Percentiles rank a stretch among this genome's conserved stretches.
Evolutionary conservation across 2,329 filamentous ascomycete genomes (phyloP).

Genomic region (Geoglossum cookeanum): DNA sequence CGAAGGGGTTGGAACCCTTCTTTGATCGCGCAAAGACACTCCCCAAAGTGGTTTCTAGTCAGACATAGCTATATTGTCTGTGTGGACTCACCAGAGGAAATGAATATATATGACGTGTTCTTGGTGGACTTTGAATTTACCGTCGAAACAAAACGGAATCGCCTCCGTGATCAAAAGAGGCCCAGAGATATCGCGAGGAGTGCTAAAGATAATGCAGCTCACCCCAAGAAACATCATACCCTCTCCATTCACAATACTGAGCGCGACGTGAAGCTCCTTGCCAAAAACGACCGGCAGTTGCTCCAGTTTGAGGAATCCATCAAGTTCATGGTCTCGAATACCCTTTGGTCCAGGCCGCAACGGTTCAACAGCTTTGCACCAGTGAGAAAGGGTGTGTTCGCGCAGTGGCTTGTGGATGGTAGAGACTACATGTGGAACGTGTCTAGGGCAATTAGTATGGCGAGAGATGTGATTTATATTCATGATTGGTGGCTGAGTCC

Average conservation of each 20-base stretch:
- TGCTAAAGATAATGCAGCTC: conserved; percentile 40
- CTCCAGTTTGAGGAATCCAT: conserved; percentile 91
- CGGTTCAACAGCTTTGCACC: conserved; percentile 90
- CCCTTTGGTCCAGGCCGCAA: conserved; percentile 65
- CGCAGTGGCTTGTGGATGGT: conserved; percentile 91
- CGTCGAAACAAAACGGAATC: conserved; percentile 49
- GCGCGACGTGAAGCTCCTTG: conserved; percentile 76
- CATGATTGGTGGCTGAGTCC: conserved; percentile 99
- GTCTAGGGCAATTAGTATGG: conserved; percentile 89
- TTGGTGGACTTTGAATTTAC: conserved; percentile 81
- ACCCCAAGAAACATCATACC: conserved; percentile 53
- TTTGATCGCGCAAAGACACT: conserved; percentile 64
- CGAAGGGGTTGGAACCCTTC: conserved; percentile 60
- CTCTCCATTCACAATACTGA: conserved; percentile 82
- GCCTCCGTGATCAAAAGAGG: conserved; percentile 29
- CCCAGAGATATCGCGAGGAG: conserved; percentile 40
- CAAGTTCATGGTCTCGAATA: conserved; percentile 62
- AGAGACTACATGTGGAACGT: conserved; percentile 99
- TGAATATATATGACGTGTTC: conserved; percentile 98
- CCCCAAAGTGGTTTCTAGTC: conserved; percentile 95
- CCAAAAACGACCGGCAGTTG: conserved; percentile 74
- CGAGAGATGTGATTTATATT: conserved; percentile 94
- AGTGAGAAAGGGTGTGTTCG: conserved; percentile 67
- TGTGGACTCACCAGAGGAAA: conserved; percentile 94
- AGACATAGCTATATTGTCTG: conserved; percentile 94